Evolutionary conservation across 169 alveolate genomes (phyloP).

Genomic region (Plasmodium falciparum): DNA sequence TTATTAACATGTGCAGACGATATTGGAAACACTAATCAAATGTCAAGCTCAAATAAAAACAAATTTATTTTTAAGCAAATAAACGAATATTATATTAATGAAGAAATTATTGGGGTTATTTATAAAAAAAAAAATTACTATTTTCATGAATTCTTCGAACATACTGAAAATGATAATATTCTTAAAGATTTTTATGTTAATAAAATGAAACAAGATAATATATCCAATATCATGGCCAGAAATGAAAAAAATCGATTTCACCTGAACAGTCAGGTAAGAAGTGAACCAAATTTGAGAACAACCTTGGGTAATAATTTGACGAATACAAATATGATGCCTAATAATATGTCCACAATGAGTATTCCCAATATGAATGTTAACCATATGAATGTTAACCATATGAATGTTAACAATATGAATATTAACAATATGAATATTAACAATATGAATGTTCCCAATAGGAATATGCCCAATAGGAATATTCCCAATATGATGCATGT

Average conservation of each 20-base stretch:
- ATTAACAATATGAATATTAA: neutral
- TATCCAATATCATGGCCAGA: neutral
- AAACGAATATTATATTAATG: conserved; percentile 69
- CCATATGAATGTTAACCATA: neutral
- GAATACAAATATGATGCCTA: neutral
- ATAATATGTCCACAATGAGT: neutral
- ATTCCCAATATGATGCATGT: neutral
- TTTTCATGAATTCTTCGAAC: conserved; percentile 63
- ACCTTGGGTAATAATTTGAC: neutral
- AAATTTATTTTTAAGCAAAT: conserved; percentile 36
- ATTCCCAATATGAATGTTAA: neutral
- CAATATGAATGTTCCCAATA: neutral
- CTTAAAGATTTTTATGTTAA: conserved; percentile 43
- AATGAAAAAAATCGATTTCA: conserved; percentile 9
- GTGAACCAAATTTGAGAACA: neutral
- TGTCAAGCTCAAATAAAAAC: neutral
- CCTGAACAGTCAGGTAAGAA: conserved; percentile 1
- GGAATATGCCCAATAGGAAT: neutral
- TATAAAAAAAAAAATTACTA: conserved; percentile 63
- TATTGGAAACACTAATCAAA: neutral
- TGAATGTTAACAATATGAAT: neutral
- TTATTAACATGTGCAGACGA: conserved; percentile 54
- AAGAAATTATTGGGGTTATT: conserved; percentile 47
- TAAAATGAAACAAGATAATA: conserved; percentile 1
- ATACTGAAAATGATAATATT: conserved; percentile 30